Evolutionary conservation across 2,329 filamentous ascomycete species (phyloP), one percentile per base, ranked within the genome.

Genomic region (Alternaria tenuissima): DNA sequence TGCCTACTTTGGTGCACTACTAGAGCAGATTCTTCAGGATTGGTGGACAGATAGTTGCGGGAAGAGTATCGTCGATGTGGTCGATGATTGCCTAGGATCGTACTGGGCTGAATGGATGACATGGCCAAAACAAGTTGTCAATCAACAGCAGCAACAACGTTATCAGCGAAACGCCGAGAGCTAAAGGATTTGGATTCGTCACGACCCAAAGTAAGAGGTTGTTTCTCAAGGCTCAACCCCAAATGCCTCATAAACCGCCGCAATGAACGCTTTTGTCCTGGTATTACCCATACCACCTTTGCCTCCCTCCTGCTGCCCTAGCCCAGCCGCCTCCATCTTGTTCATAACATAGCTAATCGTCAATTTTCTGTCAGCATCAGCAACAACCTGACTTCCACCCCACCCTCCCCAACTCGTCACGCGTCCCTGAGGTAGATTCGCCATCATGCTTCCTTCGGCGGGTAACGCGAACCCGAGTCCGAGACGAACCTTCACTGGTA

Each of bases 1-100:
- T 43, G 67, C 66, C 4, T 55, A 55, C n/a, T 71, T 65, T 42
- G 66, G 67, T 2, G 61, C 64, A 9, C 12, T 65, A 26, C 24
- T 67, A 11, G 61, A 66, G 16, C 20, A 36, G 3, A 22, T 67
- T 22, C 49, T 66, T 6, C 9, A 47, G 16, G 61, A 58, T 38
- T 72, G 68, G 69, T 72, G 68, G 66, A 62, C 61, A 39, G 63
- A 70, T 36, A 65, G 68, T 7, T 72, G 68, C 14, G 68, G 68
- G 1, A 62, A 61, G 32, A 67, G 62, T 32, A 69, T 70, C 7
- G 66, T 70, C 2, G 55, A 34, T 3, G 62, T 54, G 3, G 58
- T 67, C 5, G 57, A 62, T 22, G 65, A 66, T 5, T 65, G 52
- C 12, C 43, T 71, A 18, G 64, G 68, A 7, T 28, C 55, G 7